Base-by-base conservation (phyloP, 805 yeast species). In the Yarrowia keelungensis region DNA sequence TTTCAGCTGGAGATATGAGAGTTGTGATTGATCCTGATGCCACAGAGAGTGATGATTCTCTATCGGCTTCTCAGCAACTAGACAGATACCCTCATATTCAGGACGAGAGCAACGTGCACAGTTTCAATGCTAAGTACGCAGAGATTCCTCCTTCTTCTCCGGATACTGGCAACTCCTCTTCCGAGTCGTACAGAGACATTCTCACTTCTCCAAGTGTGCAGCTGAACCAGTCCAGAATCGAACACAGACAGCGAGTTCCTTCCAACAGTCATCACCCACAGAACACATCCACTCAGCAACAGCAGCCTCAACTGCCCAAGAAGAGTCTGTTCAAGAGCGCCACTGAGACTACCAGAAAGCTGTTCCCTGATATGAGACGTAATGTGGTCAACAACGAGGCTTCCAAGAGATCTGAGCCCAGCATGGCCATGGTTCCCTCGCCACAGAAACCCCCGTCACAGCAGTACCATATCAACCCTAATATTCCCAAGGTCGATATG, bases 401-500 rank as follows among this genome's bases (percentile, higher is more conserved):
- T 15, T 5, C 47, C 3, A 56, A 56, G 15, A 22, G 49, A 9
- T 42, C 64, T 1, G 49, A 56, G 8, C 49, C 47, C 8, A 41
- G 49, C 41, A 59, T 59, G 65, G 65, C 65, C 35, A 59, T 59
- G 65, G 19, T 59, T 11, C 65, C 65, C 1, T 59, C 65, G 16
- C 65, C 65, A 5, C 50, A 59, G 32, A 59, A 59, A n/a, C 64
- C 64, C 16, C 39, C 15, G n/a, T 10, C 32, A 39, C 47, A 42
- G 11, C 47, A 42, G n/a, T 56, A 42, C 26, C 41, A 43, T n/a
- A 16, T 56, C n/a, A 56, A 56, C 39, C 64, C 64, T n/a, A 56
- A 56, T 26, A 11, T 56, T 42, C 64, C 49, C 10, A 56, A 56
- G 41, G 64, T 56, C 41, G 64, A 56, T 26, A 56, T 56, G 64